Evolutionary conservation across 176 grass and related monocot genomes (phyloP), one percentile per base, ranked within the genome.

Genomic region (Bolboschoenus planiculmis): DNA sequence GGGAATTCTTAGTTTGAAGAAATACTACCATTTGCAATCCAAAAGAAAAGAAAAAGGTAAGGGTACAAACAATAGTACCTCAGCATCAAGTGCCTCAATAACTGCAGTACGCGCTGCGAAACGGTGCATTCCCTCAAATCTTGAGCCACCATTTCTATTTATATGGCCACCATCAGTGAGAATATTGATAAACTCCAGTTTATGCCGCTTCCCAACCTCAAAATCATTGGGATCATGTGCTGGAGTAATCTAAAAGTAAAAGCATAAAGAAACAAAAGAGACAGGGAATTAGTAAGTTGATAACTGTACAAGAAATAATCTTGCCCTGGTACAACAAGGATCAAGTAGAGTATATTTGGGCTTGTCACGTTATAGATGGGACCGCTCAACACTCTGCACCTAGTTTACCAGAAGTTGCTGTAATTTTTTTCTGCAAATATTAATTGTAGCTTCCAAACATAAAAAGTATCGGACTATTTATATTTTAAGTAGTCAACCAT

Each of bases 201-300:
- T 94, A 87, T 97, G 92, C 56, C 92, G 82, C 81, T 97, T 97
- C 56, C 91, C 91, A 70, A 94, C 91, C 87, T 97, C 92, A 85
- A 97, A 97, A 60, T 97, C 94, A 85, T 97, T 90, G 44, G 91
- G 86, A 83, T 97, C 94, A 92, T 97, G 92, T 59, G 91, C 92
- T 37, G 92, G 89, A 59, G 94, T 94, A 83, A 97, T 97, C 94
- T 97, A 75, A 77, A 92, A 56, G 57, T 64, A 53, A 24, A 53
- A 58, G 8, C 58, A 86, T 1, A 83, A 83, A 56, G 64, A 67
- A 70, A 70, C 21, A 71, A 42, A 71, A 14, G n/a, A 9, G 23
- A 60, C 61, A 73, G 10, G 40, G 47, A 46, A 73, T 73, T 73
- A 73, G 29, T n/a, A 27, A 71, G 37, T 21, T 2, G 18, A 42